Evolutionary conservation across 768 basidiomycete genomes (phyloP).

Genomic region (Sporobolomyces roseus): DNA sequence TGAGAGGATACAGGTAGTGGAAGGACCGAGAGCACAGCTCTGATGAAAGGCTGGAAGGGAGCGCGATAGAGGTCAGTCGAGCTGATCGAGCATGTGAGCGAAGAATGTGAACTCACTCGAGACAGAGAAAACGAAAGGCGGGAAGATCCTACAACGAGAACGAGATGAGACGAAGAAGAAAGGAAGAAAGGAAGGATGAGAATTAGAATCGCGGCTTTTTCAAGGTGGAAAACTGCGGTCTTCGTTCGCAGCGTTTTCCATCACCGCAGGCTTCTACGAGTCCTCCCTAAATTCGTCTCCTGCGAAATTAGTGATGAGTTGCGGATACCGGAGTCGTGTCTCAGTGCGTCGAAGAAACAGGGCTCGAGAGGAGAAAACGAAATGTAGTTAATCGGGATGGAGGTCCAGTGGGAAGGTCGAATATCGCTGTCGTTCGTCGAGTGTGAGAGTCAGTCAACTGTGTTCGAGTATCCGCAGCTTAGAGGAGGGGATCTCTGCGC

Average conservation of each 20-base stretch:
- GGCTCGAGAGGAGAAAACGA: neutral
- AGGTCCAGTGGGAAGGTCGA: too few species aligned
- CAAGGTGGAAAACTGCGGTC: neutral
- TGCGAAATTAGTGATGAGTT: too few species aligned
- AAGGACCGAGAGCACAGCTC: slow-evolving; percentile 14
- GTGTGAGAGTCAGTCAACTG: too few species aligned
- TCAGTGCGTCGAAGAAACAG: too few species aligned
- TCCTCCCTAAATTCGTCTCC: too few species aligned
- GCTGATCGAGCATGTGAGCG: too few species aligned
- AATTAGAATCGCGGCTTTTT: too few species aligned
- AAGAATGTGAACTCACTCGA: neutral
- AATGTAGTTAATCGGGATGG: neutral
- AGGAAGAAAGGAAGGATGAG: neutral
- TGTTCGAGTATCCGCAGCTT: too few species aligned
- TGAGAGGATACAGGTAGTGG: neutral
- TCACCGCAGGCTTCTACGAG: slow-evolving; percentile 1
- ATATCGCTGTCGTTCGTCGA: too few species aligned
- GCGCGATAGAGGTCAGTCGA: too few species aligned
- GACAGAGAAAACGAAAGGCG: neutral
- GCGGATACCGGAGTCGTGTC: too few species aligned
- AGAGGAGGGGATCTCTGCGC: too few species aligned
- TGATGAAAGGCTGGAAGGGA: neutral
- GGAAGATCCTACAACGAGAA: neutral
- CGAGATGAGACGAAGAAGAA: neutral
- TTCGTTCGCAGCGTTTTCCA: neutral